Evolutionary conservation across 805 yeast species (phyloP), one percentile per base, ranked within the genome.

Genomic region (Saccharomycopsis microspora): DNA sequence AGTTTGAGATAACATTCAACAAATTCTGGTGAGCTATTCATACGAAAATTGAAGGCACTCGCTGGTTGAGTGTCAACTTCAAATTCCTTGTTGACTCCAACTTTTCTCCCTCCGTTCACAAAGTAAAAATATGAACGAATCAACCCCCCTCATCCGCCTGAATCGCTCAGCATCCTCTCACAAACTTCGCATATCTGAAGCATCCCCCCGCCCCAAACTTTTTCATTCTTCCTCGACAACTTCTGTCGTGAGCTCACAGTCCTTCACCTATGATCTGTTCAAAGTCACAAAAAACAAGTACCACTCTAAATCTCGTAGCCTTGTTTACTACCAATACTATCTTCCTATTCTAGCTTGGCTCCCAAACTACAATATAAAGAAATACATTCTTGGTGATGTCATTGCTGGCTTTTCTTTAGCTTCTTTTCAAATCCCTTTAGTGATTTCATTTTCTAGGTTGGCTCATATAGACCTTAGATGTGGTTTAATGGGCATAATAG

Each of bases 391-490:
- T 5, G 74, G 80, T 29, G 98, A 90, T 58, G 58, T 85, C 5
- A 64, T 82, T 11, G 95, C 96, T 2, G 97, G 98, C 0, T 57
- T 87, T 4, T 80, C 97, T 0, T 63, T 89, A 35, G 96, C 96
- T 0, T 82, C 93, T 4, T 90, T 88, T 64, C 97, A 89, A 61
- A 78, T 90, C 43, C 97, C 98, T 1, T 67, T 90, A 46, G 82
- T 88, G 52, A 54, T 69, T 43, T 69, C 74, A 0, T 41, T 50
- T 32, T 38, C 78, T 0, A 80, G 94, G 0, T 68, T 88, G 39
- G 94, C 95, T 1, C 85, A 80, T 56, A 80, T 85, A 10, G 89
- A 90, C 10, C 85, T 95, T 0, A 62, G 82, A 3, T 76, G 82
- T 54, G 96, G 96, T 0, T 67, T 89, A 5, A 74, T 80, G 53